These are phyloP conservation scores for Penicillium robsamsonii DNA, from an alignment of 495 filamentous ascomycete species.

Conservation along the genomic window DNA sequence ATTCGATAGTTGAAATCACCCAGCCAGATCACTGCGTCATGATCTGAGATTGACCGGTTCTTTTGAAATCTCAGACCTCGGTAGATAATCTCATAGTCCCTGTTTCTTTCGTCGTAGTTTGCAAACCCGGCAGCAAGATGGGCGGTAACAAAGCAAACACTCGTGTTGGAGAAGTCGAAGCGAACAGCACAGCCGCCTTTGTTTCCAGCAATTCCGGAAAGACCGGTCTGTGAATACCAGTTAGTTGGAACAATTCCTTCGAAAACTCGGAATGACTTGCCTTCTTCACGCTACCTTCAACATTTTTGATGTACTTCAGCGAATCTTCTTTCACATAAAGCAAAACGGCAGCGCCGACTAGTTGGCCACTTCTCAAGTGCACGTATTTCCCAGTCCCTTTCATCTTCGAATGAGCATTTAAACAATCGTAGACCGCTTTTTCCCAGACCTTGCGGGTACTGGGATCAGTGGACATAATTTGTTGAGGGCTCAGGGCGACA, in stretches of 20 bases:
- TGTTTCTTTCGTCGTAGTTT: conserved; percentile 94
- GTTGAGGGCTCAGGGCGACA: conserved; percentile 91
- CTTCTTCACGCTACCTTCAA: conserved; percentile 94
- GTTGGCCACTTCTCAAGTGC: conserved; percentile 83
- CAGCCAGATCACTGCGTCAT: conserved; percentile 94
- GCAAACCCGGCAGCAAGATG: conserved; percentile 96
- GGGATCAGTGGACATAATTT: conserved; percentile 99
- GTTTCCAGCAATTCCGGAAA: conserved; percentile 96
- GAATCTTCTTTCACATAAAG: conserved; percentile 81
- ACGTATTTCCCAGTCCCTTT: conserved; percentile 75
- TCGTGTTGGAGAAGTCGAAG: conserved; percentile 91
- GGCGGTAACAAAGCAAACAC: conserved; percentile 92
- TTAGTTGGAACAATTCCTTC: conserved; percentile 12
- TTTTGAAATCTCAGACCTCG: conserved; percentile 85
- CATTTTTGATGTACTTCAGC: conserved; percentile 84
- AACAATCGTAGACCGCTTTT: conserved; percentile 66
- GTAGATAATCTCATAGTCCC: conserved; percentile 87
- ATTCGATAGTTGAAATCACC: conserved; percentile 99
- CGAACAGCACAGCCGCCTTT: conserved; percentile 97
- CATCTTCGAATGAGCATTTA: conserved; percentile 67
- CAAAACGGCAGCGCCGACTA: conserved; percentile 89
- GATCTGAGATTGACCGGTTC: conserved; percentile 84
- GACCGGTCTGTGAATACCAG: conserved; percentile 62
- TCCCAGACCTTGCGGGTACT: conserved; percentile 84
- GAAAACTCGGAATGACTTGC: conserved; percentile 25